These are phyloP conservation scores for Linum lewisii DNA, from an alignment of 345 rosid species.

Conservation along the genomic window DNA sequence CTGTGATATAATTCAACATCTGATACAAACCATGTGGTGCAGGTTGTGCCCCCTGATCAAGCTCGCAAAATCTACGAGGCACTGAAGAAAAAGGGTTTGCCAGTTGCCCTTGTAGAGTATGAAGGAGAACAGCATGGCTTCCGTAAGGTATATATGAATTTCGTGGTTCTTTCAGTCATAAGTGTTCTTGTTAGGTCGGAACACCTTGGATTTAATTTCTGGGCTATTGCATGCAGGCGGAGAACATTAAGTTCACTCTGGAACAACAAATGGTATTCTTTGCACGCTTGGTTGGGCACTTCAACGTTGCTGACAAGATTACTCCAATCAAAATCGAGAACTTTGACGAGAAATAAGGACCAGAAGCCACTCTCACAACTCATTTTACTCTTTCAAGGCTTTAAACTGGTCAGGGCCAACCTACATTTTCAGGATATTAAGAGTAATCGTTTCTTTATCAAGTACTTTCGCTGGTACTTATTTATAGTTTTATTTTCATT, in stretches of 20 bases:
- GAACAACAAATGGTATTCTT: constrained; percentile 93
- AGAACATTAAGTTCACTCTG: constrained; percentile 78
- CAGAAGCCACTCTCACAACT: neutral
- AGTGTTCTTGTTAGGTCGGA: neutral
- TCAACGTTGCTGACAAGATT: constrained; percentile 66
- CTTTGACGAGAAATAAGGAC: constrained; percentile 36
- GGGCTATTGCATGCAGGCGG: constrained; percentile 44
- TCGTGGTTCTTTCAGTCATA: constrained; percentile 1
- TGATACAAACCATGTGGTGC: constrained; percentile 13
- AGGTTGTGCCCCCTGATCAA: constrained; percentile 90
- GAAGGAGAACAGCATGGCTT: constrained; percentile 97
- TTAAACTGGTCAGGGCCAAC: neutral
- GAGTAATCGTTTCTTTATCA: neutral
- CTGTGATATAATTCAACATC: neutral
- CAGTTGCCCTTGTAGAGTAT: constrained; percentile 90
- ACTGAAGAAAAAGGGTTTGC: constrained; percentile 71
- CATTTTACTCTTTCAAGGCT: neutral
- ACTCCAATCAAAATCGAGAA: constrained; percentile 64
- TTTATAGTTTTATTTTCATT: no score
- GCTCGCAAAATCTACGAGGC: constrained; percentile 78
- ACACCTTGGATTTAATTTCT: constrained; percentile 1
- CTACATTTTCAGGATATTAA: neutral
- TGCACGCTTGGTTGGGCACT: constrained; percentile 61
- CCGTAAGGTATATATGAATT: constrained; percentile 52
- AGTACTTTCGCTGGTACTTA: no score